These are phyloP conservation scores for Dioscorea alata DNA, from an alignment of 106 monocot genomes.

Conservation along the genomic window DNA sequence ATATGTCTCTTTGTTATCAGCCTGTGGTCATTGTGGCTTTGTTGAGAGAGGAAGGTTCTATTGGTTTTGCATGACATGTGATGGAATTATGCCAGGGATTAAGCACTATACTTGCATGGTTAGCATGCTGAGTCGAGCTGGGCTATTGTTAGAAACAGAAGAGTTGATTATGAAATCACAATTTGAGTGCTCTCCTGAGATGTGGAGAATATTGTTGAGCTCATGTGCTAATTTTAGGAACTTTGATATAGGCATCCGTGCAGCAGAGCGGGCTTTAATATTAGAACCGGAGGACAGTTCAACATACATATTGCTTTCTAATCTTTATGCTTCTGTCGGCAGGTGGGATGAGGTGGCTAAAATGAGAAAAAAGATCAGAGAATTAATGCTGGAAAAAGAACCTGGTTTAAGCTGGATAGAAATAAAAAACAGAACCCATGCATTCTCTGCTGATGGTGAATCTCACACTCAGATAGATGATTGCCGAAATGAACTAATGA, in stretches of 20 bases:
- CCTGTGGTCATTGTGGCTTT: constrained; percentile 63
- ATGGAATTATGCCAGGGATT: constrained; percentile 47
- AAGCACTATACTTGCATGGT: constrained; percentile 88
- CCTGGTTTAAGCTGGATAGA: constrained; percentile 88
- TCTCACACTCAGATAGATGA: constrained; percentile 34
- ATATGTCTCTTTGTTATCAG: constrained; percentile 72
- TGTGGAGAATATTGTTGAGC: constrained; percentile 79
- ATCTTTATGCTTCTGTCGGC: constrained; percentile 73
- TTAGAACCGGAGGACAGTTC: constrained; percentile 63
- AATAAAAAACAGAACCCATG: constrained; percentile 33
- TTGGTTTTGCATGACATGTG: constrained; percentile 72
- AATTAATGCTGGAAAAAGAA: constrained; percentile 66
- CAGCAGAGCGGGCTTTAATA: constrained; percentile 41
- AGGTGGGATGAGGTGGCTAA: constrained; percentile 60
- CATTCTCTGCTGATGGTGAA: constrained; percentile 69
- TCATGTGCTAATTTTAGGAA: constrained; percentile 51
- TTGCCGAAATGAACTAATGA: constrained; percentile 46
- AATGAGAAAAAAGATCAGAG: constrained; percentile 67
- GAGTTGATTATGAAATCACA: constrained; percentile 55
- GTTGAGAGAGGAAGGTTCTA: constrained; percentile 73
- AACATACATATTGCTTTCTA: constrained; percentile 65
- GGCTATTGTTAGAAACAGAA: constrained; percentile 62
- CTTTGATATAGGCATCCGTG: constrained; percentile 41
- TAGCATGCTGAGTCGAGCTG: constrained; percentile 58
- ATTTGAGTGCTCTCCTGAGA: constrained; percentile 48